Conservation (phyloP, 345 rosid species). For the Erucastrum elatum region DNA sequence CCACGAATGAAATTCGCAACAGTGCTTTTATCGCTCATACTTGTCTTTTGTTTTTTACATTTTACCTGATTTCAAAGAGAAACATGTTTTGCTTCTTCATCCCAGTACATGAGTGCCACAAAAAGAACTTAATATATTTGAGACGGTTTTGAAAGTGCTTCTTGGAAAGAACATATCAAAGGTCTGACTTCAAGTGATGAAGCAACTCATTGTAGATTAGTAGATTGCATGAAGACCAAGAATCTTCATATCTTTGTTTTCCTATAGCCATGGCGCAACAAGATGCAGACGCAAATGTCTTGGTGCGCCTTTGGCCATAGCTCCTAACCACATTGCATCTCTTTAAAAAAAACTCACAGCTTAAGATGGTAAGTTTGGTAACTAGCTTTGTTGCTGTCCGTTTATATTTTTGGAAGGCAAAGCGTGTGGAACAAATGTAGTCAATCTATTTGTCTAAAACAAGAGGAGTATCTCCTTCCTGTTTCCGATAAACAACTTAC, state of each 20-base stretch:
- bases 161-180: neutral
- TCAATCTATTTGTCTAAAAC: conserved; percentile 8
- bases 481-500: conserved; percentile 25
- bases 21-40: neutral
- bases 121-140: neutral
- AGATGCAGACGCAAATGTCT: neutral
- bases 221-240: neutral
- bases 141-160: neutral
- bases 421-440: conserved; percentile 20
- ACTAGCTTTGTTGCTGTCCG: conserved; percentile 7
- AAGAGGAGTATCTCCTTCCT: conserved; percentile 9
- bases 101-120: neutral
- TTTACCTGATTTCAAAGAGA: neutral
- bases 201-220: neutral
- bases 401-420: conserved; percentile 16
- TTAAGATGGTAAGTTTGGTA: neutral
- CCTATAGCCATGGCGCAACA: neutral
- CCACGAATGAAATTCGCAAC: neutral
- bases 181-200: neutral
- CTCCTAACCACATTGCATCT: no score
- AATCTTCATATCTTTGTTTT: neutral
- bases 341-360: neutral
- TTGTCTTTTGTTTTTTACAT: neutral
- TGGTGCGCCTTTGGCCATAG: neutral
- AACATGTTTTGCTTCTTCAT: conserved; percentile 10